Evolutionary conservation across 2,329 filamentous ascomycete genomes (phyloP).

Genomic region (Fragosphaeria purpurea): DNA sequence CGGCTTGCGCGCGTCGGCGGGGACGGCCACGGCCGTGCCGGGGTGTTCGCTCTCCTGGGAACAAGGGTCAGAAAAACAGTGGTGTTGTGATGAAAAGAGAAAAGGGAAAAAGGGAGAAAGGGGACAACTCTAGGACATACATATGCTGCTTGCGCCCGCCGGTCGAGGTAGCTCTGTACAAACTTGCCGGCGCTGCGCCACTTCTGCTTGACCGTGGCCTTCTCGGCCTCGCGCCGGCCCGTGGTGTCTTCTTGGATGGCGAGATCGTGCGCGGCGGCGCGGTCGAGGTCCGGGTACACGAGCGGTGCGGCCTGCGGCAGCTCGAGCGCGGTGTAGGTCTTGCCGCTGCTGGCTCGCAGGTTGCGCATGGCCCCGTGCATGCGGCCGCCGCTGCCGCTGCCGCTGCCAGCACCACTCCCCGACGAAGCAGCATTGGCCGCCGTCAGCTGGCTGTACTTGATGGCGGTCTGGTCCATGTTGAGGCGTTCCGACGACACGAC

Average conservation of each 20-base stretch:
- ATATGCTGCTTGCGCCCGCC: slow-evolving; percentile 35
- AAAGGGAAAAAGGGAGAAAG: no score
- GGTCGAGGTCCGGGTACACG: slow-evolving; percentile 27
- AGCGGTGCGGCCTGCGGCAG: slow-evolving; percentile 29
- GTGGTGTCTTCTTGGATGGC: slow-evolving; percentile 17
- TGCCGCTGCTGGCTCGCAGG: slow-evolving; percentile 24
- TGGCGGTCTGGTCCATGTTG: slow-evolving; percentile 25
- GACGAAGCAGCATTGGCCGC: not conserved
- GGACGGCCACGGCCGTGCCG: slow-evolving; percentile 24
- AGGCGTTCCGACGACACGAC: slow-evolving; percentile 14
- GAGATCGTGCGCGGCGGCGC: slow-evolving; percentile 15
- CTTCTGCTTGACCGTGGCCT: slow-evolving; percentile 11
- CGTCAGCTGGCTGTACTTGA: slow-evolving; percentile 20
- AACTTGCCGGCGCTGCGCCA: slow-evolving; percentile 23
- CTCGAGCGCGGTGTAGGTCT: slow-evolving; percentile 26
- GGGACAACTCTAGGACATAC: no score
- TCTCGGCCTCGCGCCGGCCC: not conserved
- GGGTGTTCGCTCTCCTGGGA: slow-evolving; percentile 27
- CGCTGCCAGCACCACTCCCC: not conserved
- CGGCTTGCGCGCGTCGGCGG: slow-evolving; percentile 17
- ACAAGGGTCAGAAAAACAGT: no score
- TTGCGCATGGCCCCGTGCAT: slow-evolving; percentile 21
- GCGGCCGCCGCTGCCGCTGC: slow-evolving; percentile 12
- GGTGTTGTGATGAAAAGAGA: no score
- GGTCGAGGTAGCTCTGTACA: slow-evolving; percentile 39